A percentile compares a stretch with the other conserved stretches of the same genome.
These are phyloP conservation scores for Fusarium torreyae DNA, from an alignment of 2,329 filamentous ascomycete species.

Conservation along the genomic window DNA sequence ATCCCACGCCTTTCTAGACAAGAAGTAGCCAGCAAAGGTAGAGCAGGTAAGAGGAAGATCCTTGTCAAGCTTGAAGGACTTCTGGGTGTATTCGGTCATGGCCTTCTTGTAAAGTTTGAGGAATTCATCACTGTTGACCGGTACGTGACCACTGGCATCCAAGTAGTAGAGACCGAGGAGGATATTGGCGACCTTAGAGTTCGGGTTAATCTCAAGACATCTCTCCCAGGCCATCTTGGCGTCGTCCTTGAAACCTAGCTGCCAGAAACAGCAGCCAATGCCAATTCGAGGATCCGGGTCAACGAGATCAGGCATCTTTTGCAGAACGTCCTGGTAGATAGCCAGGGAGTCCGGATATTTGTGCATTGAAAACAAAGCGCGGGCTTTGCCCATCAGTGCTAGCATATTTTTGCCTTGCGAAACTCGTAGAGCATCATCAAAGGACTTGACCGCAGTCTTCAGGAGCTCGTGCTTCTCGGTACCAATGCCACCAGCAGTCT, in stretches of 20 bases:
- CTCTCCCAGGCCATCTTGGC: constrained; percentile 93
- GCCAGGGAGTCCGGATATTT: constrained; percentile 88
- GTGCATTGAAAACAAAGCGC: constrained; percentile 87
- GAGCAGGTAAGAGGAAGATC: constrained; percentile 90
- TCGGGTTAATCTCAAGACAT: constrained; percentile 82
- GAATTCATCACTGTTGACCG: constrained; percentile 88
- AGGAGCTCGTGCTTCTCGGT: constrained; percentile 84
- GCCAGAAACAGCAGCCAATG: constrained; percentile 97
- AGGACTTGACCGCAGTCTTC: constrained; percentile 89
- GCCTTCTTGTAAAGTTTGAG: constrained; percentile 89
- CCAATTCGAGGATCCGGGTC: constrained; percentile 97
- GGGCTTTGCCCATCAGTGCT: constrained; percentile 90
- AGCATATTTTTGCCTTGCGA: constrained; percentile 92
- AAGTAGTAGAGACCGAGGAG: constrained; percentile 92
- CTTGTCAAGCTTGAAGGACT: constrained; percentile 93
- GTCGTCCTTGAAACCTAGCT: constrained; percentile 93
- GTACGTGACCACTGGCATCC: constrained; percentile 85
- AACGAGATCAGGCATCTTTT: constrained; percentile 86
- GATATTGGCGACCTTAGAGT: constrained; percentile 92
- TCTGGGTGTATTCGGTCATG: constrained; percentile 95
- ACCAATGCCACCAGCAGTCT: constrained; percentile 75
- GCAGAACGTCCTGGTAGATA: constrained; percentile 88
- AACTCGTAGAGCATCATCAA: constrained; percentile 91
- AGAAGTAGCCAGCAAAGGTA: constrained; percentile 91
- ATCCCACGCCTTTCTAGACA: constrained; percentile 83